A percentile compares a stretch with the other conserved stretches of the same genome.
phyloP scores from a whole-genome alignment of 768 basidiomycete genomes.

The Mycena crocata region DNA sequence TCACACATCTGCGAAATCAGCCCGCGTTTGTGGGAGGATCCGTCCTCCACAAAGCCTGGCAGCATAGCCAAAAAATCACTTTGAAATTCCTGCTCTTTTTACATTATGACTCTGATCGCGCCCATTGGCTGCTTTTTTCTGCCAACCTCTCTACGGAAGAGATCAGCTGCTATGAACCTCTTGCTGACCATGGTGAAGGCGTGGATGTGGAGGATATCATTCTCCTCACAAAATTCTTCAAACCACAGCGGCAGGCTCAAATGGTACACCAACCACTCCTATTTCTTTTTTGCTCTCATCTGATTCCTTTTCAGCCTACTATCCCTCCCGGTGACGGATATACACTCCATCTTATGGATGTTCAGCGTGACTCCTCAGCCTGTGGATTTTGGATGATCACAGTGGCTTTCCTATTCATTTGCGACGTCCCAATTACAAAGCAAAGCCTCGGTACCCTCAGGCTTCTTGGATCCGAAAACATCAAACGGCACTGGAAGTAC shows the following conservation, averaged over 20 bases:
- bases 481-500: conserved; percentile 12
- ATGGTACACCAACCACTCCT: neutral
- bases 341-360: neutral
- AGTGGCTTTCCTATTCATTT: neutral
- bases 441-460: neutral
- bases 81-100: neutral
- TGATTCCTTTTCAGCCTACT: too few species aligned
- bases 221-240: neutral
- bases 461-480: neutral
- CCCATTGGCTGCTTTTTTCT: conserved; percentile 8
- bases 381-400: conserved; percentile 18
- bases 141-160: neutral
- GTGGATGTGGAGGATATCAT: conserved; percentile 1
- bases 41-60: conserved; percentile 8
- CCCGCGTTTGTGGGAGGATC: neutral
- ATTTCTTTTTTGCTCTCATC: too few species aligned
- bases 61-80: neutral
- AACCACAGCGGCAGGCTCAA: neutral
- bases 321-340: neutral
- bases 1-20: too few species aligned
- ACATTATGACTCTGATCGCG: neutral
- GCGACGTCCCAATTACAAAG: neutral
- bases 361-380: neutral
- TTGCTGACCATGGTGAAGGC: neutral
- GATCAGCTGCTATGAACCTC: conserved; percentile 1